Base-by-base conservation (phyloP, 768 basidiomycete species). In the Cytidiella melzeri region DNA sequence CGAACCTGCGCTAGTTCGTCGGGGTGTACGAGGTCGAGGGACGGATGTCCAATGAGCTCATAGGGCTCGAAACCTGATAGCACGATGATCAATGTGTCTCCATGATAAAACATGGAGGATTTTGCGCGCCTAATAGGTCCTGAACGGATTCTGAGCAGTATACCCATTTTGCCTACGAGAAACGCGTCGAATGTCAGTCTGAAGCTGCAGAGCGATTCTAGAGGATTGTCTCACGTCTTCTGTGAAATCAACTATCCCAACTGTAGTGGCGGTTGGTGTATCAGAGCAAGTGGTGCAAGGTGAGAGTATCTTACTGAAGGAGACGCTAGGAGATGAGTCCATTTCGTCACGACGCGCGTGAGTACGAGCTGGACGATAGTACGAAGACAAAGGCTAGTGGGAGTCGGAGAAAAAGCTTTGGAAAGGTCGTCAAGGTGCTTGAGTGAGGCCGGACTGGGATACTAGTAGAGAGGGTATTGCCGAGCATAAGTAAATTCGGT, bases 191-290 rank as follows among this genome's bases (percentile, higher is more conserved):
- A 26, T 43, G 44, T 27, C 40, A 46, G 37, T 21, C 46, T 20
- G 37, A n/a, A n/a, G 23, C 20, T 38, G 45, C 51, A 34, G 15
- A 3, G 26, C 25, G 28, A 37, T 12, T 10, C 41, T n/a, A n/a
- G n/a, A n/a, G n/a, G n/a, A n/a, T n/a, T n/a, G n/a, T 56, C 64
- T 56, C 60, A 85, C 85, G 66, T 87, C 74, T 66, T 83, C 76
- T 3, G 84, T 80, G 65, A 89, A 88, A 66, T 91, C 87, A 45
- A 87, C 81, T 57, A 89, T 90, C 18, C 80, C 84, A 52, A 90
- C 87, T 88, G 60, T n/a, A n/a, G n/a, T 10, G 45, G 28, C 34
- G 45, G 41, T 12, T 24, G 11, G 5, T 40, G 26, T 28, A 25
- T n/a, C 30, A 10, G 38, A 25, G 38, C 20, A 24, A 5, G 9